Evolutionary conservation across 1,284 basidiomycete genomes (phyloP).

Genomic region (Vanrija sp.): DNA sequence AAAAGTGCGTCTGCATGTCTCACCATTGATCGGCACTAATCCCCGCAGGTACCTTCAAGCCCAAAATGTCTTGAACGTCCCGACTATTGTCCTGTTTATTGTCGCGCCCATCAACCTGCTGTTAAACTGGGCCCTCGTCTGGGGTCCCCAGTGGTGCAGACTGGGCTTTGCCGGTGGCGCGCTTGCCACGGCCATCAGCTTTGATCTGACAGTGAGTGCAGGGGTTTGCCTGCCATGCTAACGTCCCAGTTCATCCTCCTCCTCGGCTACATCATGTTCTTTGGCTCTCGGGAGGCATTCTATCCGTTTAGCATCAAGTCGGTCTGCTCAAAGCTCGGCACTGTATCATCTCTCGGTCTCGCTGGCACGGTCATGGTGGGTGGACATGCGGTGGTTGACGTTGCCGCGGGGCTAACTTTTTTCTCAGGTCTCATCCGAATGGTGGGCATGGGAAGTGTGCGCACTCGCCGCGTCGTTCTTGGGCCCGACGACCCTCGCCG

Average conservation of each 20-base stretch:
- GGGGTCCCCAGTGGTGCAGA: constrained; percentile 71
- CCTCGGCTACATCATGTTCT: constrained; percentile 67
- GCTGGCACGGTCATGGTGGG: constrained; percentile 63
- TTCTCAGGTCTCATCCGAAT: constrained; percentile 49
- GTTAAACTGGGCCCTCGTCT: constrained; percentile 81
- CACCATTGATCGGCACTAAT: background rate
- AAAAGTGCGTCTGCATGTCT: constrained; percentile 30
- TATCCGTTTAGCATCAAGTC: constrained; percentile 63
- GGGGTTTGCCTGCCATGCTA: constrained; percentile 43
- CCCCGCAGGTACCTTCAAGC: constrained; percentile 74
- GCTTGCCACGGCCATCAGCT: constrained; percentile 79
- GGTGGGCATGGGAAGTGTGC: constrained; percentile 50
- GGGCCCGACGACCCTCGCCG: constrained; percentile 53
- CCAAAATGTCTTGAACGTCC: constrained; percentile 79
- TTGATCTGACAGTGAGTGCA: constrained; percentile 64
- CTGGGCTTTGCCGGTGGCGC: constrained; percentile 93
- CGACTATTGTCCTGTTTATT: constrained; percentile 77
- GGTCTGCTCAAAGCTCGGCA: constrained; percentile 66
- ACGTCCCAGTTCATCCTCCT: constrained; percentile 49
- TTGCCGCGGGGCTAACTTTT: constrained; percentile 6
- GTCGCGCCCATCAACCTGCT: constrained; percentile 82
- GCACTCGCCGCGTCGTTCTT: constrained; percentile 46
- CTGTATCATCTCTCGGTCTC: constrained; percentile 68
- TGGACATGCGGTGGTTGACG: constrained; percentile 18
- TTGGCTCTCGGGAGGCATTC: constrained; percentile 77